Base-by-base conservation (phyloP, 2,329 filamentous ascomycete genomes). In the Didymella sp. region DNA sequence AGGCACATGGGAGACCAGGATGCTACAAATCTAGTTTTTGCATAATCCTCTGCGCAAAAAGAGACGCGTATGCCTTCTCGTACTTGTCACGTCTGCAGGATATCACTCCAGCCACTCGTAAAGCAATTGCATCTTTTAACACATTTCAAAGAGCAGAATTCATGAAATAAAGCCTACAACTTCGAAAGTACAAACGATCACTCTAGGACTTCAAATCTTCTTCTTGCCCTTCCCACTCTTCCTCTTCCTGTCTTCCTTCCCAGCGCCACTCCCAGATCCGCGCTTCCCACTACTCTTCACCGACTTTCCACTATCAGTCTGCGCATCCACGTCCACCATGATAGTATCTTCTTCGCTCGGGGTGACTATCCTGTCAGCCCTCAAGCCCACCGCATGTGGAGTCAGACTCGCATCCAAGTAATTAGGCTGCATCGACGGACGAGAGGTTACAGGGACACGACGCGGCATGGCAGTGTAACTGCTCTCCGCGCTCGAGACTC, bases 401-500 rank as follows among this genome's bases (percentile, higher is more conserved):
- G 56, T 42, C 9, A 67, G 35, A 19, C 50, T 46, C n/a, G 67
- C 58, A 40, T 75, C 73, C 28, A 66, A 66, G 41, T 66, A 56
- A 43, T 64, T 68, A 38, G 56, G 49, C 41, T 52, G 61, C 37
- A n/a, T 56, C 47, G 45, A 51, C 9, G 61, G 52, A 41, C 62
- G 69, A 11, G 51, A 56, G 4, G 73, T 68, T 13, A 73, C 69
- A 22, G 76, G 75, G n/a, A 76, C 69, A 37, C 74, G 73, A 27
- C 75, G 72, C 24, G 74, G 71, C 54, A 76, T 65, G 6, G 66
- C 56, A 15, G 64, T 67, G 37, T 71, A 72, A 21, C 64, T 62
- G 35, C 61, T 59, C 41, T 72, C 71, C 0, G 55, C 64, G 12
- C 68, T 66, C 17, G 59, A 68, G 12, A 71, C 65, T 47, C 68